Percentiles rank a stretch among this genome's conserved stretches.
These are phyloP conservation scores for Coemansia furcata DNA, from an alignment of 192 early-diverging fungal species.

Conservation along the genomic window DNA sequence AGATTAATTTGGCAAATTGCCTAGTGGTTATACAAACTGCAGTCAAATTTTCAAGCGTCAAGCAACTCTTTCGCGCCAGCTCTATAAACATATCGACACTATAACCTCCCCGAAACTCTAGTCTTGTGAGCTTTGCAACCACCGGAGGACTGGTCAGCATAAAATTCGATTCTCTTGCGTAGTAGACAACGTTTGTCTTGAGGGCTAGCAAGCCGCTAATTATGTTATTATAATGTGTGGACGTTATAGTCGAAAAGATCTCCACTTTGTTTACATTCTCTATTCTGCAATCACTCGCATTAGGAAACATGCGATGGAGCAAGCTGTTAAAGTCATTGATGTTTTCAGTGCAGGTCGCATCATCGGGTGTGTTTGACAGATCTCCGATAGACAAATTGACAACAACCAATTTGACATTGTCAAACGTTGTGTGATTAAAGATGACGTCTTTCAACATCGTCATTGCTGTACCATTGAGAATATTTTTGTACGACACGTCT, in stretches of 20 bases:
- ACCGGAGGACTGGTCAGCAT: not conserved
- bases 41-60: not conserved
- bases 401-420: not conserved
- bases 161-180: not conserved
- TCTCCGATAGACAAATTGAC: not conserved
- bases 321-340: not conserved
- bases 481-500: not conserved
- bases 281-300: not conserved
- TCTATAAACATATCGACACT: not conserved
- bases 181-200: not conserved
- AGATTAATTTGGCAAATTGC: not conserved
- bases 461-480: not conserved
- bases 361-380: not conserved
- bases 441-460: not conserved
- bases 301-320: not conserved
- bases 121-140: not conserved
- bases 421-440: not conserved
- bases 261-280: not conserved
- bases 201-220: not conserved
- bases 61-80: not conserved
- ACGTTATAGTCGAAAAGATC: not conserved
- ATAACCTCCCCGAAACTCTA: not conserved
- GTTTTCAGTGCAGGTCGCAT: not conserved
- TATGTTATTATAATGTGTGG: not conserved
- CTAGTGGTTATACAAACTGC: not conserved